Percentiles rank a stretch among this genome's conserved stretches.
phyloP scores from a whole-genome alignment of 306 rosid species.

The Begonia loranthoides region DNA sequence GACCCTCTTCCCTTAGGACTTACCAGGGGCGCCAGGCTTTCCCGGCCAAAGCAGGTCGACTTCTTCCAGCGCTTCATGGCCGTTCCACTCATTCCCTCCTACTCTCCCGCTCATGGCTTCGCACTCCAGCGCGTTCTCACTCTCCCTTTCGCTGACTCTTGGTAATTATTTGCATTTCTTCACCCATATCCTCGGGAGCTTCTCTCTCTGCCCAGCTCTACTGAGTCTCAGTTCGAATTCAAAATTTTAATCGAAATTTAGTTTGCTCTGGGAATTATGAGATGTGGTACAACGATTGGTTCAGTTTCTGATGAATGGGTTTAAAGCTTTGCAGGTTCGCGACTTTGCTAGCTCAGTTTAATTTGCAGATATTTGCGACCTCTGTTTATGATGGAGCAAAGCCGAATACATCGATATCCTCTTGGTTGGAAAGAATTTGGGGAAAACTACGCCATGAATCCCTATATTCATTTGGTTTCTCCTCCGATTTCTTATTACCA shows the following conservation, averaged over 20 bases:
- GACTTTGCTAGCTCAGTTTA: slow-evolving; percentile 69
- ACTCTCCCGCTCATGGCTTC: slow-evolving; percentile 32
- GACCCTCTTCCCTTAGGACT: slow-evolving; percentile 59
- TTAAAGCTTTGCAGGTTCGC: slow-evolving; percentile 49
- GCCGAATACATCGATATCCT: slow-evolving; percentile 20
- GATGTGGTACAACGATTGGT: background rate
- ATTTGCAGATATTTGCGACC: slow-evolving; percentile 60
- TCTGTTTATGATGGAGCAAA: slow-evolving; percentile 32
- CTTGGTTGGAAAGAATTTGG: slow-evolving; percentile 34
- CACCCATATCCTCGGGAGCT: background rate
- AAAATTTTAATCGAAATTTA: background rate
- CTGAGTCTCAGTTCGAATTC: background rate
- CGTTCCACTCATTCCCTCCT: slow-evolving; percentile 46
- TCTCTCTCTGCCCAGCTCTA: background rate
- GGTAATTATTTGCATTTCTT: slow-evolving; percentile 20
- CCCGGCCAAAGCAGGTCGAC: slow-evolving; percentile 62
- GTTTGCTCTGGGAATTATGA: background rate
- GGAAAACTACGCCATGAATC: slow-evolving; percentile 45
- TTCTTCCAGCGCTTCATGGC: slow-evolving; percentile 83
- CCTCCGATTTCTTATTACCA: slow-evolving; percentile 49
- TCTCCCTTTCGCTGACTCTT: slow-evolving; percentile 39
- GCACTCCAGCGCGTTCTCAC: slow-evolving; percentile 56
- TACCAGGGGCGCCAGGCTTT: slow-evolving; percentile 53
- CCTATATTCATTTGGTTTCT: slow-evolving; percentile 58
- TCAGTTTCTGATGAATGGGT: slow-evolving; percentile 14